Base-by-base conservation (phyloP, 2,329 filamentous ascomycete species). In the Aspergillus terreus region DNA sequence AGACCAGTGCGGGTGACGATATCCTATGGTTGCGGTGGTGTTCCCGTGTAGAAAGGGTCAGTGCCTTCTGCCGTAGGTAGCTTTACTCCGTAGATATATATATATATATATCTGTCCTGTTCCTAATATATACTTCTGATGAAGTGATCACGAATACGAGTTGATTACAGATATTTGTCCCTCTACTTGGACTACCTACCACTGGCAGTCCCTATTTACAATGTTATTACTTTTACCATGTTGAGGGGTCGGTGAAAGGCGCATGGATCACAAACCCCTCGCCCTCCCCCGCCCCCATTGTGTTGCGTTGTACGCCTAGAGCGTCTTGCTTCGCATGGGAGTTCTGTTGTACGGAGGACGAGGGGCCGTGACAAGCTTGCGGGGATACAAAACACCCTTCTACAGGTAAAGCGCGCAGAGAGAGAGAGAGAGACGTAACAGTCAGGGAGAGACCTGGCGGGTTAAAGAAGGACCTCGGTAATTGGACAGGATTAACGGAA, bases 291-390 rank as follows among this genome's bases (percentile, higher is more conserved):
- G 36, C 47, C 11, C 35, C 40, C n/a, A 27, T 25, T 14, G 17
- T 36, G 11, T 46, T 50, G 41, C 48, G 41, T 42, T 32, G 43
- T 50, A 50, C 44, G 36, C 40, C 40, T 6, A 4, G 19, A 42
- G 15, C 19, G 11, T 42, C 40, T 19, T 2, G 38, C 38, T 17
- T 42, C 12, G 19, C 6, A 12, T 5, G 40, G 17, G 17, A 21
- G 11, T 17, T 11, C 14, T 38, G 35, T 17, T 23, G 23, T 23
- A 23, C 23, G 4, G 23, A n/a, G 11, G n/a, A 17, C 7, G 35
- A 38, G 35, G 35, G 23, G 5, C 23, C 23, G 23, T 23, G 23
- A 23, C 23, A 23, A 17, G 14, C 5, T 7, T 38, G 14, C 35
- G 35, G 35, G 35, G 35, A 38, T n/a, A 17, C 27, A 30, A 30